These are phyloP conservation scores for Rachicladosporium sp. DNA, from an alignment of 2,329 filamentous ascomycete genomes.

Conservation along the genomic window DNA sequence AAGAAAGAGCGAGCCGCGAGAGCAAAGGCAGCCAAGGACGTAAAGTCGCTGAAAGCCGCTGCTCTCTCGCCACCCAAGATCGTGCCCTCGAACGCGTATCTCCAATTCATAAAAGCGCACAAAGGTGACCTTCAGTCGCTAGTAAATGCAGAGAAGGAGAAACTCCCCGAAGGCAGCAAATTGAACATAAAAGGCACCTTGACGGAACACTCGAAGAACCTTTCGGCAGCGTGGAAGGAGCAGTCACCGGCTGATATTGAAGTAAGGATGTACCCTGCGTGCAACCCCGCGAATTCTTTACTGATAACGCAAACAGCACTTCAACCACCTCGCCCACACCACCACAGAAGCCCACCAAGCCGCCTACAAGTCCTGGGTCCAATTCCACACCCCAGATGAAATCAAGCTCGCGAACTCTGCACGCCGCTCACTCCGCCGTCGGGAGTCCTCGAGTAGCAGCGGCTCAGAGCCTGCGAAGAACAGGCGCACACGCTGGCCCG, in stretches of 20 bases:
- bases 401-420: slow-evolving; percentile 50
- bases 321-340: slow-evolving; percentile 38
- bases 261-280: slow-evolving; percentile 19
- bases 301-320: slow-evolving; percentile 31
- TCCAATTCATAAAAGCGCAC: slow-evolving; percentile 13
- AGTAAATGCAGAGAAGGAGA: slow-evolving; percentile 9
- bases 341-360: slow-evolving; percentile 32
- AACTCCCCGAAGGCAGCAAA: slow-evolving; percentile 1
- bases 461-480: slow-evolving; percentile 6
- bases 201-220: slow-evolving; percentile 25
- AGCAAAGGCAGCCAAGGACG: slow-evolving; percentile 11
- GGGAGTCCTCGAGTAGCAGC: slow-evolving; percentile 1
- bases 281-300: slow-evolving; percentile 11
- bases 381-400: slow-evolving; percentile 41
- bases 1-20: slow-evolving; percentile 5
- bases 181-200: too few species aligned
- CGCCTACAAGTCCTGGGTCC: slow-evolving; percentile 42
- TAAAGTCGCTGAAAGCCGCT: slow-evolving; percentile 24
- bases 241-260: slow-evolving; percentile 33
- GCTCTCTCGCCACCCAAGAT: slow-evolving; percentile 26
- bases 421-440: slow-evolving; percentile 28
- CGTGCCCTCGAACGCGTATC: slow-evolving; percentile 12
- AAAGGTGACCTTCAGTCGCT: not conserved
- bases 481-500: slow-evolving; percentile 8
- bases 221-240: slow-evolving; percentile 34